phyloP scores from a whole-genome alignment of 139 green algal species.

The Gonium pectorale region DNA sequence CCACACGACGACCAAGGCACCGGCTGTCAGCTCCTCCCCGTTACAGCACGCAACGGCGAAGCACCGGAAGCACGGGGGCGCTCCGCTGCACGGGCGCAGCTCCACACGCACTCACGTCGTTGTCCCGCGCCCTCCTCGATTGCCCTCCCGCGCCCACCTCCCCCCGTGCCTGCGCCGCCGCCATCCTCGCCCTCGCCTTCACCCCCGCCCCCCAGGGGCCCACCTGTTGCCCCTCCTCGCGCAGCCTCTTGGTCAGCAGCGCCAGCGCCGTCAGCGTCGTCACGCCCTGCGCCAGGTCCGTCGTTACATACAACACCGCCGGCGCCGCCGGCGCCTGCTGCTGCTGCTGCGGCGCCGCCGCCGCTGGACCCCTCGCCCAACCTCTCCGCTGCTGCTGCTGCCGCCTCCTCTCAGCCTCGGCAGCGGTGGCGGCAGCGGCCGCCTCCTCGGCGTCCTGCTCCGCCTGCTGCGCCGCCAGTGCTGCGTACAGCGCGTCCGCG shows the following conservation, averaged over 20 bases:
- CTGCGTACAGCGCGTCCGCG: slow-evolving; percentile 27
- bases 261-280: slow-evolving; percentile 26
- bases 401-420: neutral
- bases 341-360: neutral
- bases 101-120: too few relatives aligned
- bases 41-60: too few relatives aligned
- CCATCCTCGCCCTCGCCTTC: too few relatives aligned
- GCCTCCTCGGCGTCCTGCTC: neutral
- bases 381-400: neutral
- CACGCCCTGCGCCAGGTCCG: slow-evolving; percentile 13
- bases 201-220: too few relatives aligned
- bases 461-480: neutral
- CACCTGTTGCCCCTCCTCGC: slow-evolving; percentile 30
- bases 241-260: slow-evolving; percentile 31
- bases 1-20: too few relatives aligned
- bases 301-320: slow-evolving; percentile 5
- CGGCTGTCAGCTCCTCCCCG: too few relatives aligned
- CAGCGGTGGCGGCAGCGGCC: neutral
- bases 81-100: too few relatives aligned
- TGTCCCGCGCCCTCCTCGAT: too few relatives aligned
- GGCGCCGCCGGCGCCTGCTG: neutral
- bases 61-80: too few relatives aligned
- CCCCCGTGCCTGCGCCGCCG: neutral
- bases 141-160: too few relatives aligned
- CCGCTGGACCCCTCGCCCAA: neutral